Base-by-base conservation (phyloP, 345 rosid species). In the Raphanus raphanistrum region DNA sequence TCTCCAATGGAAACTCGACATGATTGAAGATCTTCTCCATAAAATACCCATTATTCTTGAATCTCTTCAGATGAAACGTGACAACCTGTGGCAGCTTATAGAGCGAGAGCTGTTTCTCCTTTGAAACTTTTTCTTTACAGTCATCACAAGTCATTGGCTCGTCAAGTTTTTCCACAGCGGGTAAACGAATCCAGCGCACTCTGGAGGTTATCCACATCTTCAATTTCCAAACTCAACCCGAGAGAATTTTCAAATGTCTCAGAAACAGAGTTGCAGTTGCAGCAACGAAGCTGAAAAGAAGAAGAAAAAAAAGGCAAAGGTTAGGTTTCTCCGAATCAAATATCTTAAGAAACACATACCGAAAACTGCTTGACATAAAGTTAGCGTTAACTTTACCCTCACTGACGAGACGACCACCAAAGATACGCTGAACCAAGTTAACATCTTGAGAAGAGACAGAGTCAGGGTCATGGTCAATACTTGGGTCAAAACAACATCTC, bases 11-110 rank as follows among this genome's bases (percentile, higher is more conserved):
- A 70, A 90, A 87, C 62, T 66, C 63, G n/a, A 96, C 87, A 68
- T 82, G 96, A 59, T 96, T 89, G 74, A 79, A 87, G 58, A 91
- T 87, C 86, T 96, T 96, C 77, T 86, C 89, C 79, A 90, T 82
- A 67, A 7, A 81, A 10, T 33, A 25, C n/a, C 95, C 97, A 79
- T 87, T 88, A 59, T 70, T 85, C 80, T 93, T 93, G 86, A 96
- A 96, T 81, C 97, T 90, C 84, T 96, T 96, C 69, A 96, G 82
- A 81, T 90, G 96, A 69, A 96, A 85, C 75, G 89, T 79, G 55
- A 90, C 93, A 82, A 93, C 81, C 45, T 76, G 48, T 48, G 99
- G 96, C 36, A 82, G 86, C 76, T 78, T 85, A 45, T 89, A 94
- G 74, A 96, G 80, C 84, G 84, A 73, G 75, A 96, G 92, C 68